Percentiles rank a stretch among this genome's conserved stretches.
Conservation (phyloP, 192 early-diverging fungal genomes). For the Umbelopsis sp. region DNA sequence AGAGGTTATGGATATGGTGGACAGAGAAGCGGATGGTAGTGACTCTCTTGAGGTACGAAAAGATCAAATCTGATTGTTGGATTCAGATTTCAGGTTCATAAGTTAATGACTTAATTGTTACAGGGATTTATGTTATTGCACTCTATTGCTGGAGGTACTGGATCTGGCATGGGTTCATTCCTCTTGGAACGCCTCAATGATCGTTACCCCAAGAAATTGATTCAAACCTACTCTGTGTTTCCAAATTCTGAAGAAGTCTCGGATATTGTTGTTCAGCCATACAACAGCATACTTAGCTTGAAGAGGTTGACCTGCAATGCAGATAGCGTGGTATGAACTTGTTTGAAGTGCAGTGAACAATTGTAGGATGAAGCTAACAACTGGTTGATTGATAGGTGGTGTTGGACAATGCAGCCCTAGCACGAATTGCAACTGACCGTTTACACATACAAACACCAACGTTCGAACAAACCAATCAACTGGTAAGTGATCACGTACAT, state of each 20-base stretch:
- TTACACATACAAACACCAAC: slow-evolving; percentile 94
- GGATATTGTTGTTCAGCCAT: slow-evolving; percentile 97
- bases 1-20: slow-evolving; percentile 95
- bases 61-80: background rate
- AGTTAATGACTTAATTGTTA: background rate
- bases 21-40: slow-evolving; percentile 93
- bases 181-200: slow-evolving; percentile 91
- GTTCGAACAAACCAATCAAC: slow-evolving; percentile 94
- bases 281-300: slow-evolving; percentile 92
- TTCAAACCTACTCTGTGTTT: slow-evolving; percentile 98
- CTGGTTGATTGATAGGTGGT: slow-evolving; percentile 68
- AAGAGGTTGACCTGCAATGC: slow-evolving; percentile 91
- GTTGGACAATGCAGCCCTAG: slow-evolving; percentile 93
- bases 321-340: slow-evolving; percentile 85
- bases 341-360: too few relatives aligned
- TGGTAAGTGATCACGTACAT: slow-evolving; percentile 50
- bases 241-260: slow-evolving; percentile 93
- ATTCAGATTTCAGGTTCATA: background rate
- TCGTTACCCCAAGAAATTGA: slow-evolving; percentile 94
- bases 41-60: slow-evolving; percentile 84
- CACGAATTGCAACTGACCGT: slow-evolving; percentile 88
- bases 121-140: slow-evolving; percentile 95
- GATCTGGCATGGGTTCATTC: slow-evolving; percentile 94
- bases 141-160: slow-evolving; percentile 98
- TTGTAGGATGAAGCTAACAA: too few relatives aligned